Evolutionary conservation across 139 green algal species (phyloP), one percentile per base, ranked within the genome.

Genomic region (Pleodorina starrii): DNA sequence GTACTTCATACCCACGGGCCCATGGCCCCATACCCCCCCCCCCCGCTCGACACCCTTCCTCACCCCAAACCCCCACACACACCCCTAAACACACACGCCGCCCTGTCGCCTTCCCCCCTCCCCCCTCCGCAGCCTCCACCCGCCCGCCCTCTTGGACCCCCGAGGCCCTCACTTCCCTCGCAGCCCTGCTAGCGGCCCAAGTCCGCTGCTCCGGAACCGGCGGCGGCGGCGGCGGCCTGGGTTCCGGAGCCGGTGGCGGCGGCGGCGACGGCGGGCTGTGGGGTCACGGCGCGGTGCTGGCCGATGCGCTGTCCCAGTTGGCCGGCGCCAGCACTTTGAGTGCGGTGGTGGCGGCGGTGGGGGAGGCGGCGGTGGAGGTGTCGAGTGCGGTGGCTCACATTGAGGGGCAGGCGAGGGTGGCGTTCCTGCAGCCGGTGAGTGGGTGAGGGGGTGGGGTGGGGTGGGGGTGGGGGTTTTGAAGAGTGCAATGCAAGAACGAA

Each of bases 351-450:
- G 12, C 51, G 78, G 78, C 78, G 19, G 35, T 57, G 54, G 54
- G 36, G 12, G 78, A 54, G 57, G 78, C 78, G 38, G 78, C 78
- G 78, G 50, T 54, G 36, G 78, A 85, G 54, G 54, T n/a, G 51
- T 68, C 78, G 17, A 42, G 7, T 38, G 78, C 78, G 35, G 78
- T 54, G 78, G 54, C 54, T 16, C 78, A 72, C 50, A 14, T 72
- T 7, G 5, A 35, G 50, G 76, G 76, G 23, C 48, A 50, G 76
- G 76, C 50, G 35, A 32, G 76, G 19, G 17, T 84, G 50, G 76
- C 76, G 0, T 71, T 84, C 35, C 29, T 84, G 35, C 32, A 69
- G 35, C 76, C 48, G 76, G 76, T 84, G 50, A 32, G 76, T 51
- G 14, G n/a, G 17, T 12, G 54, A 2, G 54, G 3, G 54, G 6